Evolutionary conservation across 2,329 filamentous ascomycete genomes (phyloP), one percentile per base, ranked within the genome.

Genomic region (Fusarium phyllophilum): DNA sequence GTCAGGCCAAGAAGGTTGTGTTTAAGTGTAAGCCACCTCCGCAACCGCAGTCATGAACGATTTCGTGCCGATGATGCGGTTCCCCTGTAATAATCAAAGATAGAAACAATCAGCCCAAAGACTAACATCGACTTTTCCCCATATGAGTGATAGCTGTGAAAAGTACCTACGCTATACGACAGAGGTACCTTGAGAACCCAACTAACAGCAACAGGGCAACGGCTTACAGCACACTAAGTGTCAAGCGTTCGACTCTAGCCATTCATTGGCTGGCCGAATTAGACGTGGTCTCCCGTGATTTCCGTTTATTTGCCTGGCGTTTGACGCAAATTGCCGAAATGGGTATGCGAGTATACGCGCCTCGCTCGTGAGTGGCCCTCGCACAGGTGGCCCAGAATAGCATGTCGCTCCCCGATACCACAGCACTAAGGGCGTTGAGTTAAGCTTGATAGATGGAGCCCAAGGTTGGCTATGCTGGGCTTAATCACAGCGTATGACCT

Each of bases 331-430:
- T 70, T 70, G 31, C 46, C 51, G 45, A 41, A 55, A 38, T 41
- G 24, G 51, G 34, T 41, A 55, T 39, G 34, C 26, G 14, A 41
- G 51, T 33, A 48, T 64, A 15, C n/a, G 51, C 49, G 65, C 66
- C 61, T 51, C 29, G 54, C 39, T 55, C 46, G 22, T 68, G 31
- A 62, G 44, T 65, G 66, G 58, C 24, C 24, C 66, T 70, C 67
- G 67, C 66, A 70, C 67, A 49, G 67, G 51, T 70, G 59, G 42
- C 67, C 66, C 41, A 70, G 59, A 70, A 44, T 39, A 62, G 46
- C 26, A 59, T 48, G 45, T 33, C 20, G 24, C 42, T 70, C 52
- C 41, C 31, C n/a, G 9, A 26, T 52, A 36, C 49, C 49, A 36
- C 49, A 20, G 36, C 51, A 55, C 51, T 36, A 41, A 55, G 24